Evolutionary conservation across 1,284 basidiomycete genomes (phyloP).

Genomic region (Pascua guehoae): DNA sequence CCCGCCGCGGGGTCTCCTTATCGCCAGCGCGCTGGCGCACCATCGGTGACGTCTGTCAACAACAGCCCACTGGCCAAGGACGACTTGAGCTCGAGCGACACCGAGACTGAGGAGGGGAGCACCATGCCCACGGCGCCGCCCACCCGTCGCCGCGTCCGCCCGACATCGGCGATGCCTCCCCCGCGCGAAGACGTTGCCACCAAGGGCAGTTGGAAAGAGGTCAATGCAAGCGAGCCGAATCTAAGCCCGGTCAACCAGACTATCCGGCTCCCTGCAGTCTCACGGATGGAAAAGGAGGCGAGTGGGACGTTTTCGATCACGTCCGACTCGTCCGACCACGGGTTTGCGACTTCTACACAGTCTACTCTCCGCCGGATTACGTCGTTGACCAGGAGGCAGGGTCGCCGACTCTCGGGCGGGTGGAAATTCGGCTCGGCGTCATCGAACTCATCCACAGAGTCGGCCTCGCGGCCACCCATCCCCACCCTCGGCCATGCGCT

Average conservation of each 20-base stretch:
- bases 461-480: not conserved
- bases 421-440: slow-evolving; percentile 37
- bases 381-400: slow-evolving; percentile 41
- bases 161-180: slow-evolving; percentile 29
- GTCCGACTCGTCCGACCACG: not conserved
- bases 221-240: slow-evolving; percentile 3
- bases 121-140: not conserved
- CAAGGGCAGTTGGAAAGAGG: not conserved
- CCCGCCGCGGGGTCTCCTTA: slow-evolving; percentile 40
- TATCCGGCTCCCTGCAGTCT: not conserved
- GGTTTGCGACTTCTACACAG: slow-evolving; percentile 7
- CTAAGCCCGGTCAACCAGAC: not conserved
- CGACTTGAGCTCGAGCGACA: slow-evolving; percentile 12
- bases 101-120: slow-evolving; percentile 26
- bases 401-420: slow-evolving; percentile 37
- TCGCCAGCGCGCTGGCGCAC: slow-evolving; percentile 1
- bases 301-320: too few species aligned
- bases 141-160: slow-evolving; percentile 14
- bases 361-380: slow-evolving; percentile 32
- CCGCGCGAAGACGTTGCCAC: slow-evolving; percentile 2
- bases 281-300: too few species aligned
- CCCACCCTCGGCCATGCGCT: not conserved
- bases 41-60: not conserved
- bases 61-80: not conserved
- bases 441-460: not conserved